Percentiles rank a stretch among this genome's conserved stretches.
These are phyloP conservation scores for Lagenidium giganteum DNA, from an alignment of 352 stramenopile species.

Conservation along the genomic window DNA sequence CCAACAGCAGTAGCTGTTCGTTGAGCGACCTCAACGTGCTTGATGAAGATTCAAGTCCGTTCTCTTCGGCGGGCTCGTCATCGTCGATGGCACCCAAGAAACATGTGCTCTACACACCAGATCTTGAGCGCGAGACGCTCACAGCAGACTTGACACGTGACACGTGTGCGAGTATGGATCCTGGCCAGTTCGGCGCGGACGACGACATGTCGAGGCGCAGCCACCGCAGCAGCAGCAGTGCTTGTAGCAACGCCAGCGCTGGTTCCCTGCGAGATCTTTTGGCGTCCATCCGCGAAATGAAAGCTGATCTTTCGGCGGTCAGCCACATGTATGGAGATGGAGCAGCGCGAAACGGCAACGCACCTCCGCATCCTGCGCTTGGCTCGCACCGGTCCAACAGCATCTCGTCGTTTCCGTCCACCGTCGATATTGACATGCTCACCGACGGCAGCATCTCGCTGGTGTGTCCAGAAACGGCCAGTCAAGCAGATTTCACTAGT, in stretches of 20 bases:
- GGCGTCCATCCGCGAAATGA: slow-evolving; percentile 47
- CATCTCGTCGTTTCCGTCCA: slow-evolving; percentile 11
- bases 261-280: slow-evolving; percentile 31
- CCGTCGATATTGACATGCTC: slow-evolving; percentile 44
- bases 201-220: background rate
- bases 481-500: too few species aligned
- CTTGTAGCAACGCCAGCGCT: slow-evolving; percentile 8
- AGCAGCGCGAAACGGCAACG: slow-evolving; percentile 1
- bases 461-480: slow-evolving; percentile 38
- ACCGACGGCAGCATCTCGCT: slow-evolving; percentile 50
- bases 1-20: slow-evolving; percentile 51
- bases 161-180: too few species aligned
- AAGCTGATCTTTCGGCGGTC: slow-evolving; percentile 33
- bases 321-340: background rate
- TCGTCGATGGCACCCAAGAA: background rate
- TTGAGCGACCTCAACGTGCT: slow-evolving; percentile 60
- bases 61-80: too few species aligned
- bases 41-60: slow-evolving; percentile 27
- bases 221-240: slow-evolving; percentile 14
- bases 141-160: too few species aligned
- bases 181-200: slow-evolving; percentile 1
- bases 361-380: background rate
- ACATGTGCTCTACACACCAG: slow-evolving; percentile 7
- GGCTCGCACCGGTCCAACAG: slow-evolving; percentile 2
- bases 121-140: too few species aligned